phyloP scores from a whole-genome alignment of 1,139 yeast genomes.

The Saccharomyces hybrid region DNA sequence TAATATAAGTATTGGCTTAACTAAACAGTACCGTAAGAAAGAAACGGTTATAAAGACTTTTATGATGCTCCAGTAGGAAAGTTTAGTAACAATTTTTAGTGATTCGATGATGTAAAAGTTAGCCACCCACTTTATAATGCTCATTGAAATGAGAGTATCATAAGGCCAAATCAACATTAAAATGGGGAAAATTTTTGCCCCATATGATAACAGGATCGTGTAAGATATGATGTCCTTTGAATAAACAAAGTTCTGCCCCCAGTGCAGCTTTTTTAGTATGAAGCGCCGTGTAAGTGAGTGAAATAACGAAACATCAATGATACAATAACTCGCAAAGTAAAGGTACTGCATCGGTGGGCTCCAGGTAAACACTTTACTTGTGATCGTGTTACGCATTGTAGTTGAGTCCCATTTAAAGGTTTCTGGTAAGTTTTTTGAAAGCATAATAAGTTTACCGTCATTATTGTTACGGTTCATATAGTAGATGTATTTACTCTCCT shows the following conservation, averaged over 20 bases:
- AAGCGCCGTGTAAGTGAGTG: constrained; percentile 45
- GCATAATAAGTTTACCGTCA: neutral
- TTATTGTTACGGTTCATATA: constrained; percentile 5
- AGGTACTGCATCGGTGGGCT: constrained; percentile 54
- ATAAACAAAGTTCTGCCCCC: constrained; percentile 31
- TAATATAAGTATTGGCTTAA: constrained; percentile 18
- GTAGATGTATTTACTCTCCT: constrained; percentile 47
- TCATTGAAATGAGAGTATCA: constrained; percentile 62
- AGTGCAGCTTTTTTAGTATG: constrained; percentile 32
- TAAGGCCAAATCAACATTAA: constrained; percentile 95
- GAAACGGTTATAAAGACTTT: constrained; percentile 24
- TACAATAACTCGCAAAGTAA: constrained; percentile 55
- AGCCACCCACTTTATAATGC: constrained; percentile 54
- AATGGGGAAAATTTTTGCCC: constrained; percentile 82
- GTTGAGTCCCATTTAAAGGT: neutral
- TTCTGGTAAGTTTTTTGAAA: neutral
- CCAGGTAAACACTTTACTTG: constrained; percentile 38
- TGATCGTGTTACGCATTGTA: constrained; percentile 13
- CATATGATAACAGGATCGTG: constrained; percentile 66
- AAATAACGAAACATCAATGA: constrained; percentile 49
- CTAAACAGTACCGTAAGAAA: constrained; percentile 19
- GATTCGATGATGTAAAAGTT: constrained; percentile 62
- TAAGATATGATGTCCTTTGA: constrained; percentile 40
- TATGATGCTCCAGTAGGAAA: constrained; percentile 36
- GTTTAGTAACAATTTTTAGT: constrained; percentile 45